A percentile compares a stretch with the other conserved stretches of the same genome.
Conservation (phyloP, 306 rosid genomes). For the Quercus mongolica region DNA sequence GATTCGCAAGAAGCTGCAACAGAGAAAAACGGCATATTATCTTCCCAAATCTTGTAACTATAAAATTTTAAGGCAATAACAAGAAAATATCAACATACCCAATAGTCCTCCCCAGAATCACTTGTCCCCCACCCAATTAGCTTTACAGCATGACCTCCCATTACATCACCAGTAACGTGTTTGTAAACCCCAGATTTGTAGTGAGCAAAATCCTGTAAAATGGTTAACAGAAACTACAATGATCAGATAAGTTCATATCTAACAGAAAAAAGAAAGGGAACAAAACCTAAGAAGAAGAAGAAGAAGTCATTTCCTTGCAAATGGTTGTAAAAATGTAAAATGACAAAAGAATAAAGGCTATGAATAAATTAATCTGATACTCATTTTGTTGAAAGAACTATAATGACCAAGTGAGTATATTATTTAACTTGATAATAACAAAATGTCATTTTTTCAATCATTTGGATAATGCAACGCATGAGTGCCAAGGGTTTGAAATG, state of each 20-base stretch:
- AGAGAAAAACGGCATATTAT: constrained; percentile 28
- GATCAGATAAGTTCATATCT: not conserved
- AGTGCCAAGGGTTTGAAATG: not conserved
- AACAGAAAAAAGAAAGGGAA: not conserved
- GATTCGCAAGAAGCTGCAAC: constrained; percentile 92
- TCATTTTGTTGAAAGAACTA: not conserved
- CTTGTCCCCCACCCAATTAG: constrained; percentile 96
- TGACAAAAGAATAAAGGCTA: not conserved
- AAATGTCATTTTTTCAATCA: too few species aligned
- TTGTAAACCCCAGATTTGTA: constrained; percentile 97
- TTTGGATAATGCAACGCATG: too few species aligned
- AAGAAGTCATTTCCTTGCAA: not conserved
- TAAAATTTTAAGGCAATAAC: constrained; percentile 3
- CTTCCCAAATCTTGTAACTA: not conserved
- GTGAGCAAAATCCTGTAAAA: constrained; percentile 89
- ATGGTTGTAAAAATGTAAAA: not conserved
- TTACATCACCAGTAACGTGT: constrained; percentile 56
- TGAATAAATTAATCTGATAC: not conserved
- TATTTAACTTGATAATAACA: not conserved
- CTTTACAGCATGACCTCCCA: constrained; percentile 98
- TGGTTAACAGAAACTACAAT: constrained; percentile 1
- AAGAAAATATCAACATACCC: constrained; percentile 54
- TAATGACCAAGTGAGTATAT: not conserved
- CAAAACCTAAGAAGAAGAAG: not conserved
- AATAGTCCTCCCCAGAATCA: constrained; percentile 77